Base-by-base conservation (phyloP, 1,284 basidiomycete species). In the Meira miltonrushii region DNA sequence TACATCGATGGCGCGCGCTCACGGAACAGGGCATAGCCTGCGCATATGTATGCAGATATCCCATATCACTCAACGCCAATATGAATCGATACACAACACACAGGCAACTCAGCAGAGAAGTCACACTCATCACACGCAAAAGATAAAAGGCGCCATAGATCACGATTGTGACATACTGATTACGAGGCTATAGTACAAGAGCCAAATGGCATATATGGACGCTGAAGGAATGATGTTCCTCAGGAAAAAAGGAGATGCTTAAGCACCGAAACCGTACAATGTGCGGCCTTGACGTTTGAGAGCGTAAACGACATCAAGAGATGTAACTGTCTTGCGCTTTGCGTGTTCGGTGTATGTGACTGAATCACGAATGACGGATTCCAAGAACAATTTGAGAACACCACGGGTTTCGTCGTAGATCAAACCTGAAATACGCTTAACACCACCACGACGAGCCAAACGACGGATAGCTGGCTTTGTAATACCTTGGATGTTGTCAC, bases 361-460 rank as follows among this genome's bases (percentile, higher is more conserved):
- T 44, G 87, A 87, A 81, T 90, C 91, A 73, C 90, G 88, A 78
- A 93, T 92, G 78, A 92, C 89, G 85, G 80, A 80, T 81, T 86
- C 83, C 59, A 87, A 82, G 84, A 87, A 87, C 79, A 88, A 86
- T 82, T 88, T 89, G 78, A 90, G 84, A 51, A 89, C 87, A 82
- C 87, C 86, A 69, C 91, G 89, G 65, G 90, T 93, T 86, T 92
- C 91, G 81, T 92, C 90, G 81, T 93, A 92, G 82, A 94, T 92
- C 70, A 93, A 85, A 79, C 90, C 90, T 57, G 89, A 92, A 69
- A 78, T 78, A 72, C 77, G 75, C 71, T 78, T 77, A 49, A 77
- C 75, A 74, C 75, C 75, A 68, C 91, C 92, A 85, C 91, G 88
- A 81, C 91, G 90, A 55, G 92, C 92, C 69, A 95, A 88, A 85